Percentiles rank a stretch among this genome's conserved stretches.
phyloP scores from a whole-genome alignment of 441 rosid genomes.

The Daphne laureola region DNA sequence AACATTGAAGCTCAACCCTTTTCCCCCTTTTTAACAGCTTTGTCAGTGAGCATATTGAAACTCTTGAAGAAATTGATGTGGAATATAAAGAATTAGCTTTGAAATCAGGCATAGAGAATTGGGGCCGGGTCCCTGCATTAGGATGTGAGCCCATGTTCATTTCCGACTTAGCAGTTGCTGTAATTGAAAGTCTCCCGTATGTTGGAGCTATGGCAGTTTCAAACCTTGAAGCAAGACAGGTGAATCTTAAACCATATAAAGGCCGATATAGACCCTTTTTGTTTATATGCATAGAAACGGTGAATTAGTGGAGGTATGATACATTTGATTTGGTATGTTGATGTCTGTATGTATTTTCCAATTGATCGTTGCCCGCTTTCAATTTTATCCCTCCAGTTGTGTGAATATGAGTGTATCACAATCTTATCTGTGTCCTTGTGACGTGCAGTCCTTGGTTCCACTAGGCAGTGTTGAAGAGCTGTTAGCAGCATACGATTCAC shows the following conservation, averaged over 20 bases:
- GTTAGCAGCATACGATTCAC: constrained; percentile 83
- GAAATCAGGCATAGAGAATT: constrained; percentile 77
- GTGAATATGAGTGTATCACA: no score
- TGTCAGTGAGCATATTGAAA: constrained; percentile 97
- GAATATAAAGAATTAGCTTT: constrained; percentile 90
- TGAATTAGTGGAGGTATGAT: no score
- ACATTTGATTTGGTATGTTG: no score
- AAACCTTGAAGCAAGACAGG: constrained; percentile 98
- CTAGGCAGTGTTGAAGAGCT: constrained; percentile 90
- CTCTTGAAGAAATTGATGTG: constrained; percentile 95
- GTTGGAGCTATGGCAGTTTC: constrained; percentile 99
- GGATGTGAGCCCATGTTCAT: constrained; percentile 94
- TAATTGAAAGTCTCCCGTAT: constrained; percentile 93
- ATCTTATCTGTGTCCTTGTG: no score
- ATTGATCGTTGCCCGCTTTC: no score
- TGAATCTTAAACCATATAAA: constrained; percentile 9
- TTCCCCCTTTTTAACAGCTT: constrained; percentile 39
- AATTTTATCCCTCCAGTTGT: no score
- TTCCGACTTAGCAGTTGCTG: constrained; percentile 97
- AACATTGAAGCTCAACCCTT: not conserved
- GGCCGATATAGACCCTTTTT: no score
- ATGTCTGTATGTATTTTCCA: no score
- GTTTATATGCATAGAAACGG: no score
- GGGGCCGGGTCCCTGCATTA: constrained; percentile 96
- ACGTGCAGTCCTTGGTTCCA: constrained; percentile 83